phyloP scores from a whole-genome alignment of 1,139 yeast species.

The Hansenula sp. region DNA sequence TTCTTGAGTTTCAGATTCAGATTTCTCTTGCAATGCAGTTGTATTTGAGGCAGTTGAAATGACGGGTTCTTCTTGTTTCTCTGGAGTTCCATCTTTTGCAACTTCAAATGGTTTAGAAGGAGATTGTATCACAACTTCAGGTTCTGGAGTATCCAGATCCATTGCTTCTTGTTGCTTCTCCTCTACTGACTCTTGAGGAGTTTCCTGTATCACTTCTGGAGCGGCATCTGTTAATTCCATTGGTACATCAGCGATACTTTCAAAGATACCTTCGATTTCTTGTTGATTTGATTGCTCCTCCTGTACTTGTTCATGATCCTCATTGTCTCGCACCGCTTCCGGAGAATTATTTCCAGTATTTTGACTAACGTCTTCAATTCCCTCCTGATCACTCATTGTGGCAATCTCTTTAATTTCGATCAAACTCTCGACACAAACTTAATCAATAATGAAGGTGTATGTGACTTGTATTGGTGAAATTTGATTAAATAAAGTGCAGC shows the following conservation, averaged over 20 bases:
- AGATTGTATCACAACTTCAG: neutral
- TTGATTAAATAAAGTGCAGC: too few relatives aligned
- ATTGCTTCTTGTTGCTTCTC: neutral
- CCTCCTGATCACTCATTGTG: neutral
- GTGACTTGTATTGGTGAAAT: too few relatives aligned
- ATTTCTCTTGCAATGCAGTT: neutral
- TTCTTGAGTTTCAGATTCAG: neutral
- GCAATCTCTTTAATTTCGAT: neutral
- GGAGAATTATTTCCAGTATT: neutral
- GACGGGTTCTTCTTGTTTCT: constrained; percentile 2
- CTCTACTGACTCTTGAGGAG: neutral
- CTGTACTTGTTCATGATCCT: too few relatives aligned
- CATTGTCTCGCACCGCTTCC: too few relatives aligned
- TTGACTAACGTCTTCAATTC: neutral
- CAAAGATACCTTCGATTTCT: too few relatives aligned
- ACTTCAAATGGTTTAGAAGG: constrained; percentile 8
- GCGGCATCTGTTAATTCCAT: too few relatives aligned
- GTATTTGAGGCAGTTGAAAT: constrained; percentile 1
- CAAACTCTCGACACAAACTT: neutral
- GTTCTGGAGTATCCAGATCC: neutral
- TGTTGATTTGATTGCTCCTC: too few relatives aligned
- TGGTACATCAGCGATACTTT: too few relatives aligned
- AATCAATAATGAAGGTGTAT: constrained; percentile 1
- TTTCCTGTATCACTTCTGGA: neutral
- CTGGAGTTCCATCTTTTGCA: constrained; percentile 6